These are phyloP conservation scores for Dothideomycetes sp. DNA, from an alignment of 2,329 filamentous ascomycete genomes.

Conservation along the genomic window DNA sequence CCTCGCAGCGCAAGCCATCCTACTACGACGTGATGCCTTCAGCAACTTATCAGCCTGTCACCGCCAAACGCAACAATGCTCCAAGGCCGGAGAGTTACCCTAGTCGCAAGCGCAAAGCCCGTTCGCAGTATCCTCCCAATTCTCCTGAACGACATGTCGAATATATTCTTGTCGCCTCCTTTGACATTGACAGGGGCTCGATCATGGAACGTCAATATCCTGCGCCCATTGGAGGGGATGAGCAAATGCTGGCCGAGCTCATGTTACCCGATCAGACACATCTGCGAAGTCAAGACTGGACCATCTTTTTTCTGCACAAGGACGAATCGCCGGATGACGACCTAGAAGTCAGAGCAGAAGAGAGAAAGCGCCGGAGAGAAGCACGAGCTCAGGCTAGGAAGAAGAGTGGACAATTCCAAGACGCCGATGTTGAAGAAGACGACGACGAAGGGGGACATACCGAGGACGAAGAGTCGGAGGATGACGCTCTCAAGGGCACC, in stretches of 20 bases:
- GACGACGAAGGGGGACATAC: conserved; percentile 44
- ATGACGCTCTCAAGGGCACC: conserved; percentile 45
- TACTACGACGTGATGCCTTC: conserved; percentile 11
- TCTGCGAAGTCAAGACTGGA: conserved; percentile 93
- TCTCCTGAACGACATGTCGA: conserved; percentile 81
- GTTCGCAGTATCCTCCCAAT: conserved; percentile 41
- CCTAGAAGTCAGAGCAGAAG: conserved; percentile 41
- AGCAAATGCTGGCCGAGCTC: conserved; percentile 94
- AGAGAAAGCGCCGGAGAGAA: conserved; percentile 23
- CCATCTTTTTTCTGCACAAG: conserved; percentile 97
- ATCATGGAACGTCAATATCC: conserved; percentile 99
- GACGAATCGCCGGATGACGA: conserved; percentile 61
- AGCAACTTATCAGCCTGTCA: too few species aligned
- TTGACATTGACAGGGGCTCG: conserved; percentile 91
- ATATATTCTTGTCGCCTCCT: conserved; percentile 94
- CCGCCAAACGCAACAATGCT: too few species aligned
- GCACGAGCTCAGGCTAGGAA: conserved; percentile 38
- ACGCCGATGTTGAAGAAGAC: conserved; percentile 43
- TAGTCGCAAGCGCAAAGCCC: conserved; percentile 25
- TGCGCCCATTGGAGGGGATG: conserved; percentile 87
- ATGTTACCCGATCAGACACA: conserved; percentile 98
- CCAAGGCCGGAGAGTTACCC: too few species aligned
- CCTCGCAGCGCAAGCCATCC: conserved; percentile 25
- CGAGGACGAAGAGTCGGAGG: conserved; percentile 33
- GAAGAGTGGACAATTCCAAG: conserved; percentile 42